These are phyloP conservation scores for Magnusiomyces sp. DNA, from an alignment of 1,139 yeast genomes.

Conservation along the genomic window DNA sequence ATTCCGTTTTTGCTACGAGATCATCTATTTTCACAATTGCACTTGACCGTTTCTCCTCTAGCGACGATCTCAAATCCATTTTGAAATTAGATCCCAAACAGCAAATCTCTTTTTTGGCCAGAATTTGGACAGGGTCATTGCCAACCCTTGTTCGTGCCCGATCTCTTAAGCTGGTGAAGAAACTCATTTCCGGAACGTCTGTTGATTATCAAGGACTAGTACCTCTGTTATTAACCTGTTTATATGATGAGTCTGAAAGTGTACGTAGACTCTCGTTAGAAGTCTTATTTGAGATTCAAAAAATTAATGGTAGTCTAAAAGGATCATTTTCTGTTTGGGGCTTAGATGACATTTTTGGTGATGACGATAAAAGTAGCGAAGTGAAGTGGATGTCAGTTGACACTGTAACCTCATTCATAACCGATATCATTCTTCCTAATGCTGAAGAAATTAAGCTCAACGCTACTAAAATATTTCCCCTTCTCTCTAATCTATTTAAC, in stretches of 20 bases:
- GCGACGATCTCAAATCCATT: conserved; percentile 15
- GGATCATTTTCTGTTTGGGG: conserved; percentile 28
- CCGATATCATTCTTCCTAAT: conserved; percentile 34
- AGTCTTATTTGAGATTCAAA: conserved; percentile 28
- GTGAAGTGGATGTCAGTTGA: conserved; percentile 50
- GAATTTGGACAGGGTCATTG: conserved; percentile 26
- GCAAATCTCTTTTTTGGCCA: conserved; percentile 25
- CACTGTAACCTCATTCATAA: conserved; percentile 47
- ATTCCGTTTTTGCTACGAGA: conserved; percentile 38
- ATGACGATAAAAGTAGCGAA: conserved; percentile 38
- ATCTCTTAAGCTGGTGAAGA: conserved; percentile 24
- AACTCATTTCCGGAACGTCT: conserved; percentile 14
- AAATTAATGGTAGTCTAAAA: conserved; percentile 36
- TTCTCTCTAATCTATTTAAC: conserved; percentile 26
- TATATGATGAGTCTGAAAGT: conserved; percentile 26
- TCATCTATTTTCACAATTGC: conserved; percentile 32
- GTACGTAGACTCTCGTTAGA: conserved; percentile 38
- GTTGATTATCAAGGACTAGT: conserved; percentile 30
- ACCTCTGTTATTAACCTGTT: conserved; percentile 27
- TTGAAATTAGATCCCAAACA: conserved; percentile 10
- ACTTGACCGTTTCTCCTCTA: conserved; percentile 12
- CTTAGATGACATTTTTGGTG: conserved; percentile 39
- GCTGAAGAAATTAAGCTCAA: conserved; percentile 41
- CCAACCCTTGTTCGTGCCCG: conserved; percentile 27
- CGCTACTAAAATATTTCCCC: conserved; percentile 34